Evolutionary conservation across 2,329 filamentous ascomycete species (phyloP).

Genomic region (Penicillium griseofulvum): DNA sequence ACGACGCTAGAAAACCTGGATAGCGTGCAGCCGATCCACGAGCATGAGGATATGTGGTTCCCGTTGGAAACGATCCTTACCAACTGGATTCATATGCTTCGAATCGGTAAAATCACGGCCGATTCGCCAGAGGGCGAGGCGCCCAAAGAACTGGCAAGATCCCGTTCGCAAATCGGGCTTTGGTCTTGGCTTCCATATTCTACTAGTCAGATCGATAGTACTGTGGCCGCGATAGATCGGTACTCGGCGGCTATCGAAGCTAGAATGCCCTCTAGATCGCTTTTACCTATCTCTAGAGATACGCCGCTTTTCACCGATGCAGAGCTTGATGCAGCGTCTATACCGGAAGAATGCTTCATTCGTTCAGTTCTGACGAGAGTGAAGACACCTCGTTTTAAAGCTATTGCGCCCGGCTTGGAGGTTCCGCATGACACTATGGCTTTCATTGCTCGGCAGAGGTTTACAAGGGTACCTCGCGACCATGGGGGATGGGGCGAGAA

Average conservation of each 20-base stretch:
- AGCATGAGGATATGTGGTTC: slow-evolving; percentile 18
- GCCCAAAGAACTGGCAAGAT: neutral
- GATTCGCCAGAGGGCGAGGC: neutral
- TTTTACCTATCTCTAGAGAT: neutral
- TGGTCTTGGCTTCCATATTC: slow-evolving; percentile 17
- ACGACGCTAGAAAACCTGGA: slow-evolving; percentile 6
- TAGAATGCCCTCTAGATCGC: neutral
- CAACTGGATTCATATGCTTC: slow-evolving; percentile 18
- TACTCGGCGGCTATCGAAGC: slow-evolving; percentile 5
- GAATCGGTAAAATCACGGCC: slow-evolving; percentile 6
- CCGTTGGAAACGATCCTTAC: slow-evolving; percentile 20
- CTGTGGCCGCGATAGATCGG: slow-evolving; percentile 13
- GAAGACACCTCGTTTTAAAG: neutral
- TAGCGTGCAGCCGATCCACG: slow-evolving; percentile 11
- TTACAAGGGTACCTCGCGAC: neutral
- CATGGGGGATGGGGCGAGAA: slow-evolving; percentile 7
- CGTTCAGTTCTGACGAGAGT: neutral
- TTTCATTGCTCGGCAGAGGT: neutral
- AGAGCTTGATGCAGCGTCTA: neutral
- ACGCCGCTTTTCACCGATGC: neutral
- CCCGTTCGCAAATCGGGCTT: slow-evolving; percentile 2
- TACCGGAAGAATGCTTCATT: slow-evolving; percentile 1
- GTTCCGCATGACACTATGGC: neutral
- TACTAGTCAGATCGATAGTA: slow-evolving; percentile 10
- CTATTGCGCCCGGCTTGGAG: neutral